phyloP scores from a whole-genome alignment of 169 alveolate species.

The Cyclospora cayetanensis region DNA sequence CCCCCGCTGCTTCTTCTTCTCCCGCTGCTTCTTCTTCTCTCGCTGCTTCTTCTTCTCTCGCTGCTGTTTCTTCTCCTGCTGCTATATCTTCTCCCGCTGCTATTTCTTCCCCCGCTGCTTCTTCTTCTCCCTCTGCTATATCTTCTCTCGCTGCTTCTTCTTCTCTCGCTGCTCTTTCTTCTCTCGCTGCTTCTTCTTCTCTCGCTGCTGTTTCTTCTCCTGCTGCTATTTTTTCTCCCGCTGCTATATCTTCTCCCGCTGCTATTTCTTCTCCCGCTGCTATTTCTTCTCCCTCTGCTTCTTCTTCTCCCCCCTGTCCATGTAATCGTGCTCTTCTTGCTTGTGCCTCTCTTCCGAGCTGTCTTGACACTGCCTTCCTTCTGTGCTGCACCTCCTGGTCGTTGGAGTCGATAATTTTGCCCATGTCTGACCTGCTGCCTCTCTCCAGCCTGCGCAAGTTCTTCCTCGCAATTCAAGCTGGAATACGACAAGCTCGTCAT shows the following conservation, averaged over 20 bases:
- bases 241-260: not conserved
- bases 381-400: not conserved
- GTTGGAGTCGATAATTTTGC: not conserved
- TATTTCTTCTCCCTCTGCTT: not conserved
- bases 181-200: not conserved
- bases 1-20: not conserved
- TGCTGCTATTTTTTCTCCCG: not conserved
- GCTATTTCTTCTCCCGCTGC: not conserved
- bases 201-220: not conserved
- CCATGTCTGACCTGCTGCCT: not conserved
- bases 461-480: not conserved
- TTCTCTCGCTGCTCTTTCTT: not conserved
- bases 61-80: not conserved
- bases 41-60: not conserved
- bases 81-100: not conserved
- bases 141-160: not conserved
- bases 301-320: not conserved
- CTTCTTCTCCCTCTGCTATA: not conserved
- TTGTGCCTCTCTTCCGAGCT: not conserved
- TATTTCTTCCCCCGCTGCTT: not conserved
- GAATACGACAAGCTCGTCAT: not conserved
- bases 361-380: not conserved
- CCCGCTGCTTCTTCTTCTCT: not conserved
- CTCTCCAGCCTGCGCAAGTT: not conserved
- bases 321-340: not conserved